phyloP scores from a whole-genome alignment of 495 filamentous ascomycete genomes.

The Achaetomiella virescens region DNA sequence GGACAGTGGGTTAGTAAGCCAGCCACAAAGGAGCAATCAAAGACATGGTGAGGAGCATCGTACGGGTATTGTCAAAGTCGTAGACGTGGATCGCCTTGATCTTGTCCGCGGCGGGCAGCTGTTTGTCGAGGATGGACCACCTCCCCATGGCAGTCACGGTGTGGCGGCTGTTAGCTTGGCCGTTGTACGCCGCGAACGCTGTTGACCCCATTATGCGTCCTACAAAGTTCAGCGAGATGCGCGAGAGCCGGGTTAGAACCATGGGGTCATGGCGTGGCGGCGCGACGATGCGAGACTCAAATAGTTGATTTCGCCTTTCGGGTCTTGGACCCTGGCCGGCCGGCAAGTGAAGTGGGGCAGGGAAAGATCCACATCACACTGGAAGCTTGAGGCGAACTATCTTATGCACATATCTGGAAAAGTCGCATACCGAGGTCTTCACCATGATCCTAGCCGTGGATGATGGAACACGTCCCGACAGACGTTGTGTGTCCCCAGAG shows the following conservation, averaged over 20 bases:
- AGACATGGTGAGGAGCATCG: not conserved
- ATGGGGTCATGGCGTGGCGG: conserved; percentile 15
- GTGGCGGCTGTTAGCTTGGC: conserved; percentile 26
- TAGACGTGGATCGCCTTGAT: conserved; percentile 87
- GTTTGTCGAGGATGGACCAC: conserved; percentile 71
- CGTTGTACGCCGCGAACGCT: conserved; percentile 20
- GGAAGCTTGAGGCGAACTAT: too few species aligned
- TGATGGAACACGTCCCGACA: not conserved
- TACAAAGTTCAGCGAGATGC: conserved; percentile 12
- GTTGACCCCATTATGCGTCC: conserved; percentile 24
- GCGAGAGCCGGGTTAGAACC: conserved; percentile 15
- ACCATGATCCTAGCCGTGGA: not conserved
- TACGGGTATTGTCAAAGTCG: conserved; percentile 97
- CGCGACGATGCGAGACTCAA: too few species aligned
- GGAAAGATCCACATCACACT: too few species aligned
- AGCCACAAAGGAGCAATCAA: not conserved
- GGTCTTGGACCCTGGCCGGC: too few species aligned
- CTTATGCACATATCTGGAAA: too few species aligned
- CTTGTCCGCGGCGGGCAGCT: conserved; percentile 61
- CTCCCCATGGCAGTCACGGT: conserved; percentile 70
- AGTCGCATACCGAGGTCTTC: too few species aligned
- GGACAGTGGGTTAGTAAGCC: not conserved
- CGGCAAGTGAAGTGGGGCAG: too few species aligned
- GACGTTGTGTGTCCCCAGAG: not conserved
- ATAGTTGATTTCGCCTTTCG: too few species aligned